Conservation (phyloP, 192 early-diverging fungal genomes). For the Pecoramyces ruminantium region DNA sequence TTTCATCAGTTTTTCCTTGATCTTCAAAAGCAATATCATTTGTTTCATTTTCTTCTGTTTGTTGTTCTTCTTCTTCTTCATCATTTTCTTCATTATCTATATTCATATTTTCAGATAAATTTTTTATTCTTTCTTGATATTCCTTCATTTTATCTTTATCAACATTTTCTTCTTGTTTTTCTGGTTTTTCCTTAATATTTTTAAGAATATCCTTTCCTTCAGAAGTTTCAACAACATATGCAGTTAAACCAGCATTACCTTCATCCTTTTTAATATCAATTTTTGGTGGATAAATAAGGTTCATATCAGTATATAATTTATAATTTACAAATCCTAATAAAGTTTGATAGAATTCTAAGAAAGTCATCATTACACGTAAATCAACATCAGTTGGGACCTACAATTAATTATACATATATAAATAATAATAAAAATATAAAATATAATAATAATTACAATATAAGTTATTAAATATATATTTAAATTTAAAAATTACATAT, state of each 20-base stretch:
- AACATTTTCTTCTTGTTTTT: not conserved
- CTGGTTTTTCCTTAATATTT: conserved; percentile 15
- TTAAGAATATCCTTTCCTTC: conserved; percentile 15
- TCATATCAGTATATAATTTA: conserved; percentile 73
- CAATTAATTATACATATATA: too few species aligned
- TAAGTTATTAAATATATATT: too few species aligned
- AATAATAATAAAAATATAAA: too few species aligned
- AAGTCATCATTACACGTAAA: conserved; percentile 91
- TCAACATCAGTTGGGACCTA: conserved; percentile 80
- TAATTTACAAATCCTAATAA: conserved; percentile 87
- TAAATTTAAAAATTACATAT: too few species aligned
- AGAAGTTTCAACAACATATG: conserved; percentile 41
- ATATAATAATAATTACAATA: too few species aligned
- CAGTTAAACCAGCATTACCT: conserved; percentile 46
- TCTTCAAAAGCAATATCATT: conserved; percentile 10
- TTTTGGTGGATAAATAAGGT: conserved; percentile 81
- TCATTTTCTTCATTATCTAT: conserved; percentile 1
- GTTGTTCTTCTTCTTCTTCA: conserved; percentile 12
- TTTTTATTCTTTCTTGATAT: conserved; percentile 19
- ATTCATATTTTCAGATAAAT: conserved; percentile 8
- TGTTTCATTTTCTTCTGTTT: conserved; percentile 4
- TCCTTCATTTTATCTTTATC: conserved; percentile 13
- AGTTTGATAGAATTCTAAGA: conserved; percentile 89
- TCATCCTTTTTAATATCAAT: conserved; percentile 45
- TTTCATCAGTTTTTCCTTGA: not conserved